Conservation (phyloP, 2,329 filamentous ascomycete species). For the Monosporascus sp. region DNA sequence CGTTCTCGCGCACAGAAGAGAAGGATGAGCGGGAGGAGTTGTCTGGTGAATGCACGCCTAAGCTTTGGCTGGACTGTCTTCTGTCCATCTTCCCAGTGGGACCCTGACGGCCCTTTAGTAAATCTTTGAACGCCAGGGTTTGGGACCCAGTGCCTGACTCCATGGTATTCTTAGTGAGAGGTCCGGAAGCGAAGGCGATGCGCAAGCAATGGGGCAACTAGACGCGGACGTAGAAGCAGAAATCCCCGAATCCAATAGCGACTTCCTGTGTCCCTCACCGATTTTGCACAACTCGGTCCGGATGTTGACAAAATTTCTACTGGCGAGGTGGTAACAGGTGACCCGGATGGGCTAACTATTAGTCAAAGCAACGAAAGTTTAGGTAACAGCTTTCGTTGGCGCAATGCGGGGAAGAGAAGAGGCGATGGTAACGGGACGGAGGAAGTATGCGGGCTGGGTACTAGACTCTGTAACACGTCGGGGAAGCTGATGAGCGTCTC, state of each 20-base stretch:
- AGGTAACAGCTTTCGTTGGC: conserved; percentile 39
- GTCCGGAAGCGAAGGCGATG: background rate
- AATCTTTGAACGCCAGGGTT: background rate
- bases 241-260: background rate
- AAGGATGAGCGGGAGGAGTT: conserved; percentile 49
- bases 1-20: conserved; percentile 57
- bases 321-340: background rate
- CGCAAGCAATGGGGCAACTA: background rate
- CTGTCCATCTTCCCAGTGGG: background rate
- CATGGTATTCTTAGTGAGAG: background rate
- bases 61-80: background rate
- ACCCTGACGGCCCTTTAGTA: background rate
- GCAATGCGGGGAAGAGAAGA: conserved; percentile 36
- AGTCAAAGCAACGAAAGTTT: conserved; percentile 40
- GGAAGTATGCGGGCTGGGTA: too few species aligned
- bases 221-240: background rate
- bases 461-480: too few species aligned
- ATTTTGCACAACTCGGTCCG: background rate
- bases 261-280: background rate
- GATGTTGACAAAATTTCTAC: background rate
- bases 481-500: too few species aligned
- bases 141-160: background rate
- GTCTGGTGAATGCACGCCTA: conserved; percentile 24
- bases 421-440: conserved; percentile 10
- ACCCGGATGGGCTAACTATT: conserved; percentile 35